These are phyloP conservation scores for Picocystis sp. DNA, from an alignment of 163 green algal species.

Conservation along the genomic window DNA sequence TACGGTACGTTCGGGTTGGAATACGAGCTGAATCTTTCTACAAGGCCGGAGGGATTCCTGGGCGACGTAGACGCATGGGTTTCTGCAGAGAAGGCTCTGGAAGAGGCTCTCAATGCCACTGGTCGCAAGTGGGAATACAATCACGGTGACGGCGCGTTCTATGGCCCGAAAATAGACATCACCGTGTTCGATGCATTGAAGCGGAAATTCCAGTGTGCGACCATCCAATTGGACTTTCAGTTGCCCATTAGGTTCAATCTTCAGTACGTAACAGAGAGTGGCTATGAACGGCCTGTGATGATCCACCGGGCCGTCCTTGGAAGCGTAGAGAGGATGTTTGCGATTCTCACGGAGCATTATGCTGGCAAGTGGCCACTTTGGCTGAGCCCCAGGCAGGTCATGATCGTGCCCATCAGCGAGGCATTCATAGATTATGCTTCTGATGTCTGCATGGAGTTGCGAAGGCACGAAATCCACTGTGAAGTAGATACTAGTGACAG, in stretches of 20 bases:
- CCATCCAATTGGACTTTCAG: conserved; percentile 50
- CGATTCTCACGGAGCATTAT: conserved; percentile 96
- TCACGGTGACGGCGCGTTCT: conserved; percentile 83
- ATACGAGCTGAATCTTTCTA: conserved; percentile 86
- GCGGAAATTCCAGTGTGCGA: conserved; percentile 95
- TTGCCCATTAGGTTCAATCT: conserved; percentile 19
- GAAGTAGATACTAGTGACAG: conserved; percentile 61
- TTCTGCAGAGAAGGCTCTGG: conserved; percentile 48
- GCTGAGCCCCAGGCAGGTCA: conserved; percentile 84
- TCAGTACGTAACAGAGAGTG: conserved; percentile 38
- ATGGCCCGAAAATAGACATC: conserved; percentile 99
- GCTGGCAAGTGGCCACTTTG: conserved; percentile 95
- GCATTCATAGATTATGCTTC: conserved; percentile 30
- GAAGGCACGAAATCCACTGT: conserved; percentile 39
- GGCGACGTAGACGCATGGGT: conserved; percentile 81
- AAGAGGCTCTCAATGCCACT: conserved; percentile 47
- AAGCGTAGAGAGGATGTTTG: conserved; percentile 95
- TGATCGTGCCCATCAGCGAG: conserved; percentile 82
- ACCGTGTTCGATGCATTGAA: conserved; percentile 83
- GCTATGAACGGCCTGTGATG: conserved; percentile 66
- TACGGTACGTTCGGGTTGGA: conserved; percentile 86
- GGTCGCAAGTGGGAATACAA: conserved; percentile 70
- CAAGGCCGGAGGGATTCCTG: conserved; percentile 75
- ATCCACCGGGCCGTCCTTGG: conserved; percentile 87
- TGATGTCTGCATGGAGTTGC: conserved; percentile 23